Evolutionary conservation across 169 alveolate genomes (phyloP), one percentile per base, ranked within the genome.

Genomic region (Sarcocystis neurona): DNA sequence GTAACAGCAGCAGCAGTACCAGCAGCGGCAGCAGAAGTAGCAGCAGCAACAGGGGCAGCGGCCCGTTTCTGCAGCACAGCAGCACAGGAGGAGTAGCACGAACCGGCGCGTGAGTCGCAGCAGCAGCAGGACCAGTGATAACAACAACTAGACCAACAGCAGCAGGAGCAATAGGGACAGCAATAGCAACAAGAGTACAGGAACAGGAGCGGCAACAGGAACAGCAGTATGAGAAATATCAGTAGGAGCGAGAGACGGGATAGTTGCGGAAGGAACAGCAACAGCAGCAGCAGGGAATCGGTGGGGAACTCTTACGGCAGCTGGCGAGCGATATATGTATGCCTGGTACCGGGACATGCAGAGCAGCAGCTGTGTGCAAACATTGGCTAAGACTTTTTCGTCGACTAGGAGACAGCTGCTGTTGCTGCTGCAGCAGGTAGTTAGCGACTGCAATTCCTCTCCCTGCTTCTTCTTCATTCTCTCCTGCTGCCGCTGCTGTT

Each of bases 311-410:
- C 75, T 20, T 63, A 63, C 75, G 41, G 82, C 58, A 27, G 82
- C 56, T 15, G 82, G 56, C n/a, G 82, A 47, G 12, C 41, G 34
- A 23, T 72, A 72, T n/a, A 72, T 53, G 82, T 39, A 72, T 6
- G 82, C 82, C 46, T 72, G 82, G 53, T 72, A 72, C 56, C 82
- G 39, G 37, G 82, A 72, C 82, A 72, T 72, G 82, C 82, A 72
- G 56, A 72, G 82, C 15, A 72, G 82, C 30, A 72, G 82, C 56
- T 72, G 82, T 30, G 34, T 72, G 82, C 82, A 72, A 5, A 56
- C 56, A 27, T 39, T 27, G 8, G 82, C 82, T 39, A 72, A 4
- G 30, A 56, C 34, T 12, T 12, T 15, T 53, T 53, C 30, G 12
- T 53, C 30, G 23, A 53, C 23, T 23, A 12, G 23, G n/a, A n/a